phyloP scores from a whole-genome alignment of 305 asterid species.

The Solanum hybrid region DNA sequence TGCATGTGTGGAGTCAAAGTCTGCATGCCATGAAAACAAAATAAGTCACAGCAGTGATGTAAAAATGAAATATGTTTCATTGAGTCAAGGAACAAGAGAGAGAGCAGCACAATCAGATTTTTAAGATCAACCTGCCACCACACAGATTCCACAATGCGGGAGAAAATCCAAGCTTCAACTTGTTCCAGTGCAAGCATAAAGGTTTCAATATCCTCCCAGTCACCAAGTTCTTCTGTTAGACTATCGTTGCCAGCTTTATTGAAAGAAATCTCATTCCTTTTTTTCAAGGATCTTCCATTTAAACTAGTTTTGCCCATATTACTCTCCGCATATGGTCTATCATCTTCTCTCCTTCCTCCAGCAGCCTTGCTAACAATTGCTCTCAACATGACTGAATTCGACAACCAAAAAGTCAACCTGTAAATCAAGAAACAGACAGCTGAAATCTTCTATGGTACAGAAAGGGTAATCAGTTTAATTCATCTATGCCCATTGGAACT shows the following conservation, averaged over 20 bases:
- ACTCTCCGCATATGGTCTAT: conserved; percentile 9
- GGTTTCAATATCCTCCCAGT: conserved; percentile 62
- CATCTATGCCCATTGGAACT: background rate
- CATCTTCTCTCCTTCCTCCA: conserved; percentile 34
- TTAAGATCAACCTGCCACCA: conserved; percentile 89
- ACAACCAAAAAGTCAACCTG: conserved; percentile 93
- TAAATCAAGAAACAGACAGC: conserved; percentile 1
- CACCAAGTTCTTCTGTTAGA: conserved; percentile 40
- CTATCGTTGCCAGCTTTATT: conserved; percentile 14
- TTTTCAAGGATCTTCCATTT: conserved; percentile 7
- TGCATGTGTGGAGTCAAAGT: conserved; percentile 85
- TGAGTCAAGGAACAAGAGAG: background rate
- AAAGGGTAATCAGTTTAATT: background rate
- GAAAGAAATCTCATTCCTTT: conserved; percentile 1
- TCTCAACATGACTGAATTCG: conserved; percentile 85
- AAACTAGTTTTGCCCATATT: conserved; percentile 9
- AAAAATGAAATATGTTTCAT: background rate
- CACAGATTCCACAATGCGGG: conserved; percentile 68
- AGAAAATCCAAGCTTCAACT: conserved; percentile 87
- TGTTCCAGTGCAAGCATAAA: conserved; percentile 72
- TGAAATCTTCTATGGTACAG: background rate
- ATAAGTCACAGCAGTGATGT: conserved; percentile 2
- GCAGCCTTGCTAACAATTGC: conserved; percentile 64
- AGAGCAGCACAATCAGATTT: background rate
- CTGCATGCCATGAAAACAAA: conserved; percentile 29